Evolutionary conservation across 768 basidiomycete species (phyloP), one percentile per base, ranked within the genome.

Genomic region (Zangia roseola): DNA sequence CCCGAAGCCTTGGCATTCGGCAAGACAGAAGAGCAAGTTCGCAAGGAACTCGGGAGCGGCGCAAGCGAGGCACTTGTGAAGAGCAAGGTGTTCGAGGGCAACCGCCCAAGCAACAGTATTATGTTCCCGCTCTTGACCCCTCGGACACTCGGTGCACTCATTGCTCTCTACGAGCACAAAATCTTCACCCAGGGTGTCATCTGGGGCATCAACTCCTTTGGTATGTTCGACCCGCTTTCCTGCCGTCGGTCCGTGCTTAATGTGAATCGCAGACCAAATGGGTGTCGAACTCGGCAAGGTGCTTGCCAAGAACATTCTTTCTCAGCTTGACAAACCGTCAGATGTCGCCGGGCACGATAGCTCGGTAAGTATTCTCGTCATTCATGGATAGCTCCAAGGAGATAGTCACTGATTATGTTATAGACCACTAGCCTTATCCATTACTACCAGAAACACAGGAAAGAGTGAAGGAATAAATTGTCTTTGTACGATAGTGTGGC

Each of bases 191-290:
- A 98, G 68, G 97, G 97, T 65, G 87, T 90, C 38, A 78, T 98
- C 50, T 98, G 94, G 94, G 94, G 94, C 21, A 95, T 99, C 77
- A 98, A 99, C 77, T 94, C 92, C 4, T 98, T 92, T 67, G 94
- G 91, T 91, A 45, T 28, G 80, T 68, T 6, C n/a, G 38, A 8
- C 36, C 9, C 19, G 21, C 25, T 26, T 28, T 45, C 2, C 12
- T 24, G 19, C 16, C 21, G 24, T 31, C n/a, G 10, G n/a, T 12
- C 9, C 8, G 17, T 40, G 28, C 45, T 57, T 9, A 45, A 33
- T 7, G 14, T 14, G 42, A 10, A 20, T 38, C 1, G 19, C 60
- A 91, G 92, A 98, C 69, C 97, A 98, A 84, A 97, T 97, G 94
- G 97, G 97, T 67, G 95, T 98, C 56, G 95, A 98, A 70, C 86